Conservation (phyloP, 495 filamentous ascomycete genomes). For the Pyrenula aspistea region DNA sequence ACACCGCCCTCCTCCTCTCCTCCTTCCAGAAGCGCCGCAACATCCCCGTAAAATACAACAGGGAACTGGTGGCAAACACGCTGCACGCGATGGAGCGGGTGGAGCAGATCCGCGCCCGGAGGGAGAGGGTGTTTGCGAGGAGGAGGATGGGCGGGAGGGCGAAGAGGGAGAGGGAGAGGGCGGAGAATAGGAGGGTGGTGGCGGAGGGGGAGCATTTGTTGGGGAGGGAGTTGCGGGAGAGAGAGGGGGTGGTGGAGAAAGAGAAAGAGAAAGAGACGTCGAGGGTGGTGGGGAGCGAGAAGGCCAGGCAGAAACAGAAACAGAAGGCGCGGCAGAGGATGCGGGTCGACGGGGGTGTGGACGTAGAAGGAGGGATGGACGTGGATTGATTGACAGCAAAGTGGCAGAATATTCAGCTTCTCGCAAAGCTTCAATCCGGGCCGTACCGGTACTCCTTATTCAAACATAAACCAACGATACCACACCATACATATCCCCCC, state of each 20-base stretch:
- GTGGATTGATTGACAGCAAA: too few species aligned
- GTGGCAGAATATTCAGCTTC: too few species aligned
- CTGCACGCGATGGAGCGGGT: slow-evolving; percentile 87
- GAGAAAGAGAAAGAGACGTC: slow-evolving; percentile 4
- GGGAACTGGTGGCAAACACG: slow-evolving; percentile 75
- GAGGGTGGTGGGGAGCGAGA: not conserved
- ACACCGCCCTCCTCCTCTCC: slow-evolving; percentile 81
- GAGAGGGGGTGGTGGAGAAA: slow-evolving; percentile 27
- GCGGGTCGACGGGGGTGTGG: slow-evolving; percentile 1
- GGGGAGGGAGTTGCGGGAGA: slow-evolving; percentile 34
- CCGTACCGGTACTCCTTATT: too few species aligned
- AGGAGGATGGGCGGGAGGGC: slow-evolving; percentile 82
- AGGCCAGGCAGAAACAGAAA: not conserved
- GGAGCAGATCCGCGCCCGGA: slow-evolving; percentile 66
- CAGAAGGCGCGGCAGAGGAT: not conserved
- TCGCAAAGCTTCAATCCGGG: too few species aligned
- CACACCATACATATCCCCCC: too few species aligned
- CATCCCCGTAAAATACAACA: slow-evolving; percentile 88
- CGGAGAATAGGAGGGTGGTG: slow-evolving; percentile 74
- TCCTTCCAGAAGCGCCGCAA: slow-evolving; percentile 88
- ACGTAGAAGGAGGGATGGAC: not conserved
- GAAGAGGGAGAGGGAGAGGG: slow-evolving; percentile 54
- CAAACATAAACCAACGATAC: too few species aligned
- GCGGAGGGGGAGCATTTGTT: slow-evolving; percentile 80
- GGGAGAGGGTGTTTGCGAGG: slow-evolving; percentile 87